Conservation (phyloP, 345 rosid genomes). For the Eucalyptus pauciflora region DNA sequence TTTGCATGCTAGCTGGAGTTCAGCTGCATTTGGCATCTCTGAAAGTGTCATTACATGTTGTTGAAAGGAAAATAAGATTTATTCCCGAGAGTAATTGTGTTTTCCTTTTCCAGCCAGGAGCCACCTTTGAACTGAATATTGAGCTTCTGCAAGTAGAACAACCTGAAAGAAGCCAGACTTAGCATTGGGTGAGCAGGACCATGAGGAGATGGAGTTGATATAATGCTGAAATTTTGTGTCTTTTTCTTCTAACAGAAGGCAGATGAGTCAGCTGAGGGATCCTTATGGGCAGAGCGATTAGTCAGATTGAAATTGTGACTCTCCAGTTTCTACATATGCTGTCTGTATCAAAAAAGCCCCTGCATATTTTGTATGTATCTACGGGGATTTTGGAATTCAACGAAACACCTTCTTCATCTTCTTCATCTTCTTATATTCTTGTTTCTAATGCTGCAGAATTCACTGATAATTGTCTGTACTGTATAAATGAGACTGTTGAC, state of each 20-base stretch:
- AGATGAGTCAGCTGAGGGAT: background rate
- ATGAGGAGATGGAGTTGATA: background rate
- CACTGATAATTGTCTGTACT: background rate
- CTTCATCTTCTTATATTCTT: background rate
- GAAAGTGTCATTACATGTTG: background rate
- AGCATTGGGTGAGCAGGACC: background rate
- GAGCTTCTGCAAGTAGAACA: slow-evolving; percentile 67
- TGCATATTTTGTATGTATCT: no score
- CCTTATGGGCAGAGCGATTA: background rate
- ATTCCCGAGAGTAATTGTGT: background rate
- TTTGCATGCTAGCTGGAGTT: no score
- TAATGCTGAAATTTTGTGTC: background rate
- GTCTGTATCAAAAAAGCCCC: no score
- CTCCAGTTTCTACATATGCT: background rate
- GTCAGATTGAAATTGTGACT: background rate
- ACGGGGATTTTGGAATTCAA: no score
- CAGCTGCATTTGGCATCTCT: background rate
- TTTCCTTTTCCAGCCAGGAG: slow-evolving; percentile 54
- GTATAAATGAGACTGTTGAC: background rate
- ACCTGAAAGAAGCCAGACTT: slow-evolving; percentile 23
- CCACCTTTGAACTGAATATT: slow-evolving; percentile 62
- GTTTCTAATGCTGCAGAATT: background rate
- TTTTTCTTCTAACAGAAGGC: background rate
- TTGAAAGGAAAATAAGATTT: background rate
- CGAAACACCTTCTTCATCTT: no score